A percentile compares a stretch with the other conserved stretches of the same genome.
These are phyloP conservation scores for Lonicera japonica DNA, from an alignment of 129 eudicot genomes.

Conservation along the genomic window DNA sequence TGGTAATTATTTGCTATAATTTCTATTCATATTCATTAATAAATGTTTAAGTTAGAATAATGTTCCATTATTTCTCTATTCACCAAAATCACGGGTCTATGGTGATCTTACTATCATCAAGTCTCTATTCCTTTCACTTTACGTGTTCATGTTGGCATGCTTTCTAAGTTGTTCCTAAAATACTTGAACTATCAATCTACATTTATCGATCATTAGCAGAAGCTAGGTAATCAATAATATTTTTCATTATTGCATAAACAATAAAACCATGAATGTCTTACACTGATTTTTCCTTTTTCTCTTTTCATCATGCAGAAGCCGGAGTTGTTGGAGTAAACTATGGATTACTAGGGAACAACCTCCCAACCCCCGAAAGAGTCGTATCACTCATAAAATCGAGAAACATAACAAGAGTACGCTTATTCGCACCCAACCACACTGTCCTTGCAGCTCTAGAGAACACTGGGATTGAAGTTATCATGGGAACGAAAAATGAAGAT, in stretches of 20 bases:
- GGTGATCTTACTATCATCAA: too few relatives aligned
- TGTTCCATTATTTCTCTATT: too few relatives aligned
- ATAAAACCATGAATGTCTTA: too few relatives aligned
- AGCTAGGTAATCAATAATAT: too few relatives aligned
- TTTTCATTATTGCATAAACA: too few relatives aligned
- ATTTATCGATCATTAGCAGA: too few relatives aligned
- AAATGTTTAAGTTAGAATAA: too few relatives aligned
- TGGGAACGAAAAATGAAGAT: slow-evolving; percentile 32
- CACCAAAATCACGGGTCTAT: neutral
- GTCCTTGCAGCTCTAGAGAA: slow-evolving; percentile 27
- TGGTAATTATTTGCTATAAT: slow-evolving; percentile 9
- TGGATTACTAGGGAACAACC: slow-evolving; percentile 31
- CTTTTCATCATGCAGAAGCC: slow-evolving; percentile 13
- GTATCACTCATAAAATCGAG: slow-evolving; percentile 21
- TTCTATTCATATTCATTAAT: neutral
- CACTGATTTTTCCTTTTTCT: too few relatives aligned
- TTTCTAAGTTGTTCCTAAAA: neutral
- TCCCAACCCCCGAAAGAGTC: slow-evolving; percentile 24
- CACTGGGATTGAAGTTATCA: slow-evolving; percentile 21
- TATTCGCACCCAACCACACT: slow-evolving; percentile 26
- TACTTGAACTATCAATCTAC: too few relatives aligned
- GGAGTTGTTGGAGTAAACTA: slow-evolving; percentile 26
- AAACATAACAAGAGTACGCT: slow-evolving; percentile 14
- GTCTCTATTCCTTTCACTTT: neutral
- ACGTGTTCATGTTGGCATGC: neutral